phyloP scores from a whole-genome alignment of 257 asterid species.

The Fraxinus excelsior region DNA sequence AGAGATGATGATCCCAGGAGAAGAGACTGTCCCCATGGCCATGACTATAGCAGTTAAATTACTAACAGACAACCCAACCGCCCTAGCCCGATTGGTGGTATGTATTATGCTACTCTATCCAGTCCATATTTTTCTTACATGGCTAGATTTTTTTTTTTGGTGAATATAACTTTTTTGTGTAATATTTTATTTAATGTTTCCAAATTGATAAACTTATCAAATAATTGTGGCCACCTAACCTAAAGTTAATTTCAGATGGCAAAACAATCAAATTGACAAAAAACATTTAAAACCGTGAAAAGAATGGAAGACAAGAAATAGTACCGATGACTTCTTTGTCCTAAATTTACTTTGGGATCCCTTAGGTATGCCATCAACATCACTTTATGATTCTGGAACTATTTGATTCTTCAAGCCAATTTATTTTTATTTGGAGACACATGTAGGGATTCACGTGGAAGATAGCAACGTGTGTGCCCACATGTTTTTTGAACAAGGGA shows the following conservation, averaged over 20 bases:
- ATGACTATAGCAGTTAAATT: slow-evolving; percentile 85
- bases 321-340: slow-evolving; percentile 30
- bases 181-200: background rate
- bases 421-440: slow-evolving; percentile 40
- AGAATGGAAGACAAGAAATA: background rate
- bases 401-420: slow-evolving; percentile 38
- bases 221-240: background rate
- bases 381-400: slow-evolving; percentile 36
- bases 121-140: background rate
- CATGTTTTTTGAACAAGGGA: slow-evolving; percentile 35
- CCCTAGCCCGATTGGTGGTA: slow-evolving; percentile 68
- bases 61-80: slow-evolving; percentile 65
- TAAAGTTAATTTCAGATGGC: background rate
- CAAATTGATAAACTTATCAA: background rate
- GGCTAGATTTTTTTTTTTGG: background rate
- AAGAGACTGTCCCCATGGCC: slow-evolving; percentile 85
- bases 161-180: slow-evolving; percentile 13
- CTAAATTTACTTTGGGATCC: slow-evolving; percentile 41
- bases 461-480: slow-evolving; percentile 46
- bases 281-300: background rate
- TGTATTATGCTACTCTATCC: background rate
- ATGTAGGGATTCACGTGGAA: slow-evolving; percentile 54
- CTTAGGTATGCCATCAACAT: slow-evolving; percentile 40
- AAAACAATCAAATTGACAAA: background rate
- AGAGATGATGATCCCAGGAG: slow-evolving; percentile 98